Conservation (phyloP, 305 asterid species). For the Ajuga reptans region DNA sequence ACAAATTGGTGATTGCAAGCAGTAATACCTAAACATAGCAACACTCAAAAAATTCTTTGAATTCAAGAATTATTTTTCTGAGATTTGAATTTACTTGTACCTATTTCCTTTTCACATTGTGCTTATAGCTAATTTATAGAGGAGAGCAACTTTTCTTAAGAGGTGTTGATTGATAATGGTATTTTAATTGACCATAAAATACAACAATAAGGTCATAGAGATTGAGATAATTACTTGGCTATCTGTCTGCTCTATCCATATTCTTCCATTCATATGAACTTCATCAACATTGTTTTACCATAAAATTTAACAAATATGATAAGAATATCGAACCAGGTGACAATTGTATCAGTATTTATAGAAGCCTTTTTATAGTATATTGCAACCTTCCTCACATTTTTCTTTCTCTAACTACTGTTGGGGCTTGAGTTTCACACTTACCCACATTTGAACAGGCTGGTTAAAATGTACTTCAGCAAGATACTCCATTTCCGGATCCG, state of each 20-base stretch:
- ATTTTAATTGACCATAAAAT: background rate
- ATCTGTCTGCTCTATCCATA: background rate
- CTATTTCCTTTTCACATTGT: background rate
- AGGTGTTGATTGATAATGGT: background rate
- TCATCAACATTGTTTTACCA: background rate
- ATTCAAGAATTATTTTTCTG: background rate
- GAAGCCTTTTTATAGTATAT: background rate
- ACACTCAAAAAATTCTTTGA: background rate
- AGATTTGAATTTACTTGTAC: background rate
- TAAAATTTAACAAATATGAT: background rate
- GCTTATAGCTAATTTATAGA: background rate
- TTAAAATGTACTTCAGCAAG: conserved; percentile 84
- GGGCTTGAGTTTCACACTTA: conserved; percentile 39
- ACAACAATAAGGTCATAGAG: background rate
- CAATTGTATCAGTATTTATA: background rate
- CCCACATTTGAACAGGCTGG: conserved; percentile 99
- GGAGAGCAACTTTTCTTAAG: background rate
- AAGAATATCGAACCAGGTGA: conserved; percentile 1
- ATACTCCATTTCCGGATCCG: conserved; percentile 98
- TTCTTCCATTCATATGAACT: background rate
- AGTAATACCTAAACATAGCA: background rate
- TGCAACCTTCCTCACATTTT: background rate
- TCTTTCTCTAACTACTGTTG: background rate
- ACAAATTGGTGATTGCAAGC: background rate
- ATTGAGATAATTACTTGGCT: background rate